Percentiles rank a stretch among this genome's conserved stretches.
phyloP scores from a whole-genome alignment of 2,329 filamentous ascomycete species.

The Pyricularia pennisetigena region DNA sequence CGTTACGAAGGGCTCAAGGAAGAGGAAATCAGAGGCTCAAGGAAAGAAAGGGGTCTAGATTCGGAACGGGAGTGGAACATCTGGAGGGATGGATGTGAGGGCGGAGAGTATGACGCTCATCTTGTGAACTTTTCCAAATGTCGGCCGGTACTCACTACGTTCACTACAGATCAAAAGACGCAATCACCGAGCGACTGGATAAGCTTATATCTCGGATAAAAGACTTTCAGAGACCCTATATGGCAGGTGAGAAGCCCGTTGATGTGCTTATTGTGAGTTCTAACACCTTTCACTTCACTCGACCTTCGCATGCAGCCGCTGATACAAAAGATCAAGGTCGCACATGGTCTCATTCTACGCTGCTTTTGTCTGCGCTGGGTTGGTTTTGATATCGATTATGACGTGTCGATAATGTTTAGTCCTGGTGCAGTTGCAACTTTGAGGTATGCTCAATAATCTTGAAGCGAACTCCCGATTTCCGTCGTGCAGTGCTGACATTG shows the following conservation, averaged over 20 bases:
- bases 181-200: conserved; percentile 30
- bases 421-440: conserved; percentile 31
- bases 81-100: conserved; percentile 48
- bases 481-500: not conserved
- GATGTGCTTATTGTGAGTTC: conserved; percentile 23
- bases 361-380: conserved; percentile 37
- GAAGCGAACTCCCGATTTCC: conserved; percentile 7
- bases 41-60: conserved; percentile 37
- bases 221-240: conserved; percentile 24
- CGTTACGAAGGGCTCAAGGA: conserved; percentile 48
- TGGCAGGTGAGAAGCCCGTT: conserved; percentile 25
- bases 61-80: conserved; percentile 41
- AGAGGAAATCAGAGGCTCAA: conserved; percentile 35
- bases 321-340: conserved; percentile 15
- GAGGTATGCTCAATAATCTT: conserved; percentile 19
- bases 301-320: not conserved
- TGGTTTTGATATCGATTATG: conserved; percentile 26
- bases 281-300: not conserved
- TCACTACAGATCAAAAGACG: conserved; percentile 16
- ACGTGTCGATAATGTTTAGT: conserved; percentile 30
- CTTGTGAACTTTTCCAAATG: conserved; percentile 1
- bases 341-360: conserved; percentile 33
- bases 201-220: conserved; percentile 28
- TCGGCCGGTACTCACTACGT: conserved; percentile 1
- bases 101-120: conserved; percentile 33